phyloP scores from a whole-genome alignment of 331 rosid genomes.

The Rosa hybrid region DNA sequence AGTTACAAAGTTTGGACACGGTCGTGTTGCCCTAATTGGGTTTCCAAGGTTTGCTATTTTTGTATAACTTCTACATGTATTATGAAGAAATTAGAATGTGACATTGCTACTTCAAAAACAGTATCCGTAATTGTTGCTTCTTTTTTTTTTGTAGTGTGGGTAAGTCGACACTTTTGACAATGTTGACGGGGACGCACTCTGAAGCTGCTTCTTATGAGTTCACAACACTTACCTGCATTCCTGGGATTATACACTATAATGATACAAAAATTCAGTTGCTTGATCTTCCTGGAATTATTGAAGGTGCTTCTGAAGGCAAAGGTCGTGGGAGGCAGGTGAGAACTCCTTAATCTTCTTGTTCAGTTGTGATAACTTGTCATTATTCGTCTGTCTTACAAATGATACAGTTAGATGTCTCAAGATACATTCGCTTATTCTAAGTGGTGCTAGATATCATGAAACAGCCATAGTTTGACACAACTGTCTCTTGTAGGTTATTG shows the following conservation, averaged over 20 bases:
- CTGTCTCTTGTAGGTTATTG: slow-evolving; percentile 82
- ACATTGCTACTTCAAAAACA: background rate
- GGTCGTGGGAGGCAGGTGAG: slow-evolving; percentile 99
- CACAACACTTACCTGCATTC: slow-evolving; percentile 97
- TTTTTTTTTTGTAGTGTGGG: slow-evolving; percentile 73
- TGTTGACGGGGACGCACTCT: slow-evolving; percentile 96
- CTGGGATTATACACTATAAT: slow-evolving; percentile 93
- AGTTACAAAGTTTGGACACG: slow-evolving; percentile 97
- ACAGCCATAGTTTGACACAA: slow-evolving; percentile 5
- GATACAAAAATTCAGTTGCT: slow-evolving; percentile 98
- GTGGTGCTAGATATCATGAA: slow-evolving; percentile 8
- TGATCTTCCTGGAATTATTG: slow-evolving; percentile 99
- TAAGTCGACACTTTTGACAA: slow-evolving; percentile 93
- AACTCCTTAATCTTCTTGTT: slow-evolving; percentile 10
- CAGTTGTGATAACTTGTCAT: slow-evolving; percentile 1
- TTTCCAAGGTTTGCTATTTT: slow-evolving; percentile 81
- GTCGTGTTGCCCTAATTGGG: slow-evolving; percentile 98
- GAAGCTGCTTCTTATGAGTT: slow-evolving; percentile 99
- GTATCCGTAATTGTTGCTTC: slow-evolving; percentile 7
- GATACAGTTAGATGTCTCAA: background rate
- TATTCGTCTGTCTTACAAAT: no score
- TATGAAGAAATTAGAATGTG: background rate
- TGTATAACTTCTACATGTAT: slow-evolving; percentile 18
- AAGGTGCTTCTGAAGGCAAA: slow-evolving; percentile 99
- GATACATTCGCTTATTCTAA: background rate